phyloP scores from a whole-genome alignment of 306 rosid genomes.

The Alnus glutinosa region DNA sequence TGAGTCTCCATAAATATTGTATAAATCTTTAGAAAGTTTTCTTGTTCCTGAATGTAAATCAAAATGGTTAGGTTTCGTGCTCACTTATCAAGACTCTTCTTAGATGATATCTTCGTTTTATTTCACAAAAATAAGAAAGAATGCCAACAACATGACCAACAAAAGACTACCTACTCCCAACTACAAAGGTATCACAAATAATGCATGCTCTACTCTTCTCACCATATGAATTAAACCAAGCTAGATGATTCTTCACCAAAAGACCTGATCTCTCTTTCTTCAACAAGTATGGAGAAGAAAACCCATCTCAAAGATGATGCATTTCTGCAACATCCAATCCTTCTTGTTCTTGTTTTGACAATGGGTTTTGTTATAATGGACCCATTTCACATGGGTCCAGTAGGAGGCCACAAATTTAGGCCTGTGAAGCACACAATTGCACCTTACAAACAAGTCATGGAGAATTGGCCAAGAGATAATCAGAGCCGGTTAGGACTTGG shows the following conservation, averaged over 20 bases:
- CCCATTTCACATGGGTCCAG: slow-evolving; percentile 81
- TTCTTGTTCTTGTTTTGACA: slow-evolving; percentile 50
- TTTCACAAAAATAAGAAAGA: slow-evolving; percentile 24
- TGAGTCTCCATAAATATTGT: too few relatives aligned
- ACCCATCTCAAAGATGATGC: slow-evolving; percentile 55
- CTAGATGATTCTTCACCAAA: slow-evolving; percentile 6
- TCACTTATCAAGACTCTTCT: not conserved
- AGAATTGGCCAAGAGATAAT: slow-evolving; percentile 81
- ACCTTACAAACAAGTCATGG: slow-evolving; percentile 77
- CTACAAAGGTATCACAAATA: slow-evolving; percentile 43
- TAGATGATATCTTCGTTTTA: not conserved
- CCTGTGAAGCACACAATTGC: slow-evolving; percentile 85
- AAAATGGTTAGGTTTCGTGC: not conserved
- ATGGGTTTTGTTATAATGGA: slow-evolving; percentile 74
- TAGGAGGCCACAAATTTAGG: slow-evolving; percentile 58
- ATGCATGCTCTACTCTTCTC: slow-evolving; percentile 30
- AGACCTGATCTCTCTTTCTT: not conserved
- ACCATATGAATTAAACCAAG: not conserved
- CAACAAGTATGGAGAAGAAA: slow-evolving; percentile 68
- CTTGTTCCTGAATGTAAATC: not conserved
- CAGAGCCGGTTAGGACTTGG: slow-evolving; percentile 63
- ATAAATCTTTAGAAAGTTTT: not conserved
- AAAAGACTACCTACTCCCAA: slow-evolving; percentile 45
- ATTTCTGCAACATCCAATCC: slow-evolving; percentile 67
- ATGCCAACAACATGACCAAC: slow-evolving; percentile 48